These are phyloP conservation scores for Annulohypoxylon truncatum DNA, from an alignment of 2,329 filamentous ascomycete genomes.

Conservation along the genomic window DNA sequence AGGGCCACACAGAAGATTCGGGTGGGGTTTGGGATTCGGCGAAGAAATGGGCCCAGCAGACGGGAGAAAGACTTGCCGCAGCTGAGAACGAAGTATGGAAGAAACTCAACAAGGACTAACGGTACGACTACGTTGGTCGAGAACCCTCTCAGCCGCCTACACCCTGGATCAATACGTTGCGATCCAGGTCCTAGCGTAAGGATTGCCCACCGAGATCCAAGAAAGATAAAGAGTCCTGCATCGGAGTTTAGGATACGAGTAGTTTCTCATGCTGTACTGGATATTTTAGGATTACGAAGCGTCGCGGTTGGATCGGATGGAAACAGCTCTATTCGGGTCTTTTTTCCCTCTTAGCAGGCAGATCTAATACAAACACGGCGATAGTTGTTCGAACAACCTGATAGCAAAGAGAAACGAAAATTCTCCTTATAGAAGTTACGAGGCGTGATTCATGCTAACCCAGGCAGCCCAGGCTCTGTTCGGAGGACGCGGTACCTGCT, in stretches of 20 bases:
- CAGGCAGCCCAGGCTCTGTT: background rate
- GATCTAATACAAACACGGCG: conserved; percentile 25
- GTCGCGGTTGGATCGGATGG: background rate
- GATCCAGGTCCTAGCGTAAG: conserved; percentile 19
- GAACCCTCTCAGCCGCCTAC: conserved; percentile 6
- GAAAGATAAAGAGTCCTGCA: conserved; percentile 4
- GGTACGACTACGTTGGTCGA: conserved; percentile 10
- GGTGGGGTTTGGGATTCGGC: conserved; percentile 67
- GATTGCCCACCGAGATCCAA: conserved; percentile 4
- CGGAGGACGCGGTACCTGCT: background rate
- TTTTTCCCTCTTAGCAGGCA: background rate
- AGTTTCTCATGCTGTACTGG: background rate
- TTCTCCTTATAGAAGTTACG: conserved; percentile 26
- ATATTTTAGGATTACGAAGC: conserved; percentile 5
- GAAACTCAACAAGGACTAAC: conserved; percentile 68
- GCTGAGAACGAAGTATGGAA: conserved; percentile 73
- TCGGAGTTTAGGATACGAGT: conserved; percentile 11
- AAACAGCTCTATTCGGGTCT: conserved; percentile 5
- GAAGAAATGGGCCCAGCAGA: conserved; percentile 67
- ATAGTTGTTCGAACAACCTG: conserved; percentile 24
- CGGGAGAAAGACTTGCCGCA: conserved; percentile 67
- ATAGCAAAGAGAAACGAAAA: conserved; percentile 1
- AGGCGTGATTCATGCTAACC: conserved; percentile 23
- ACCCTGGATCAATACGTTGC: conserved; percentile 23
- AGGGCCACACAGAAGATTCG: conserved; percentile 43